Evolutionary conservation across 768 basidiomycete genomes (phyloP).

Genomic region (Megacollybia marginata): DNA sequence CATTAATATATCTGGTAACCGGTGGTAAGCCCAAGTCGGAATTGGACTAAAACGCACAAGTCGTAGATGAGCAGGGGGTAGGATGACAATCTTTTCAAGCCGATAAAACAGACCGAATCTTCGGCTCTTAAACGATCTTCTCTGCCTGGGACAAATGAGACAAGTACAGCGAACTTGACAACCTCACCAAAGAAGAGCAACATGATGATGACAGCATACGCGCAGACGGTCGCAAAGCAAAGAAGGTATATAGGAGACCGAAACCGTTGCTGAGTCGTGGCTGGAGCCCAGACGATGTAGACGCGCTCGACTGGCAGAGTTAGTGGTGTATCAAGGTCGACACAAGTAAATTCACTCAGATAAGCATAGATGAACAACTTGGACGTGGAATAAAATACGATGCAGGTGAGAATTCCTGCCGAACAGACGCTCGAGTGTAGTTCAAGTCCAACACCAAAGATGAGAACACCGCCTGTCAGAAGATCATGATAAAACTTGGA

Average conservation of each 20-base stretch:
- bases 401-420: slow-evolving; percentile 35
- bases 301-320: slow-evolving; percentile 32
- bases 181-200: slow-evolving; percentile 30
- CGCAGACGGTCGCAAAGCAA: slow-evolving; percentile 26
- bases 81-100: slow-evolving; percentile 34
- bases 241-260: slow-evolving; percentile 34
- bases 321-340: not conserved
- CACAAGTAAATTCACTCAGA: slow-evolving; percentile 22
- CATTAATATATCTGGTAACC: slow-evolving; percentile 21
- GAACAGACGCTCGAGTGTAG: slow-evolving; percentile 26
- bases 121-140: slow-evolving; percentile 23
- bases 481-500: not conserved
- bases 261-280: slow-evolving; percentile 21
- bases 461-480: slow-evolving; percentile 30
- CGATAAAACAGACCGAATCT: slow-evolving; percentile 37
- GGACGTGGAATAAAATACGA: slow-evolving; percentile 32
- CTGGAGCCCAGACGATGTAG: slow-evolving; percentile 38
- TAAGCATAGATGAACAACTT: slow-evolving; percentile 43
- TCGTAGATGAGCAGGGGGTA: slow-evolving; percentile 41
- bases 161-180: not conserved
- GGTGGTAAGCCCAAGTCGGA: not conserved
- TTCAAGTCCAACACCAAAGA: slow-evolving; percentile 38
- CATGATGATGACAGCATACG: slow-evolving; percentile 32
- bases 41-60: slow-evolving; percentile 23
- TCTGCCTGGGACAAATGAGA: slow-evolving; percentile 15